A percentile compares a stretch with the other conserved stretches of the same genome.
Conservation (phyloP, 257 asterid species). For the Coffea eugenioides region DNA sequence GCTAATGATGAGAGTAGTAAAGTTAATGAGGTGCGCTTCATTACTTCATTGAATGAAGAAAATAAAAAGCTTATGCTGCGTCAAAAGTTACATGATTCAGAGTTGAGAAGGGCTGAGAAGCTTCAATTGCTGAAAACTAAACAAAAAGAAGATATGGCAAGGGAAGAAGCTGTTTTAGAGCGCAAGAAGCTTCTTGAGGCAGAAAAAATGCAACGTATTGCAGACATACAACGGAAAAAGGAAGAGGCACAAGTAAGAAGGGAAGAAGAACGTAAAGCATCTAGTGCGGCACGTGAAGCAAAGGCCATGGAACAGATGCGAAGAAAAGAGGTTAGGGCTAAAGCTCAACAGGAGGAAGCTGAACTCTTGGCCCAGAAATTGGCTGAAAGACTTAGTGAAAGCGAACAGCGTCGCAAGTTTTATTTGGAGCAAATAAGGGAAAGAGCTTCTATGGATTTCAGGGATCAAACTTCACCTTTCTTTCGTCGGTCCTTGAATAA, state of each 20-base stretch:
- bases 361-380: constrained; percentile 95
- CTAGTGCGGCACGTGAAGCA: constrained; percentile 98
- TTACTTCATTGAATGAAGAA: constrained; percentile 94
- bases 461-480: constrained; percentile 98
- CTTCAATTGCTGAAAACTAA: constrained; percentile 80
- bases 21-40: constrained; percentile 97
- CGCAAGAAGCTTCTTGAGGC: constrained; percentile 92
- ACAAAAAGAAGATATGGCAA: constrained; percentile 93
- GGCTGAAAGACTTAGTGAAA: constrained; percentile 92
- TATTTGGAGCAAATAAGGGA: constrained; percentile 97
- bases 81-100: constrained; percentile 87
- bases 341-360: constrained; percentile 96
- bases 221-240: constrained; percentile 87
- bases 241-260: constrained; percentile 98
- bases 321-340: constrained; percentile 88
- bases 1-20: constrained; percentile 98
- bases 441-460: constrained; percentile 96
- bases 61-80: constrained; percentile 89
- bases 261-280: constrained; percentile 97
- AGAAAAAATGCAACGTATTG: constrained; percentile 93
- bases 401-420: constrained; percentile 89
- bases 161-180: constrained; percentile 99
- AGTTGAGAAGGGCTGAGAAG: constrained; percentile 93
- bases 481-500: constrained; percentile 70
- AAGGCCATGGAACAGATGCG: constrained; percentile 90